Conservation (phyloP, 352 stramenopile genomes). For the Pelagophyceae sp. region DNA sequence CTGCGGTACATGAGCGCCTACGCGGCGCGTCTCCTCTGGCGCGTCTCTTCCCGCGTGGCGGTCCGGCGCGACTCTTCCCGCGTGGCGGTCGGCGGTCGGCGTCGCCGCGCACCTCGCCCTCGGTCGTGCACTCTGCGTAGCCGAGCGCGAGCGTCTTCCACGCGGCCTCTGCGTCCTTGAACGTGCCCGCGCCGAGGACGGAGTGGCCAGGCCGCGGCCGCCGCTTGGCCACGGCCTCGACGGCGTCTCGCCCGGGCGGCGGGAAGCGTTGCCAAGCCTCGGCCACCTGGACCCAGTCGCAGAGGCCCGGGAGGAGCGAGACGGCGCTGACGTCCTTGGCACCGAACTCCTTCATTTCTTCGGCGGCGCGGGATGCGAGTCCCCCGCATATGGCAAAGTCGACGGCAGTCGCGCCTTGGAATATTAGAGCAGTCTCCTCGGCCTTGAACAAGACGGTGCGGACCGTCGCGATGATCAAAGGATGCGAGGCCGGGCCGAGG, state of each 20-base stretch:
- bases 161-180: not conserved
- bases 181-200: not conserved
- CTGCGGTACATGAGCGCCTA: not conserved
- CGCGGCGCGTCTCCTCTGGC: not conserved
- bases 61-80: too few species aligned
- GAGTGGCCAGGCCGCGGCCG: slow-evolving; percentile 9
- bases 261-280: not conserved
- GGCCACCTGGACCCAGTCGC: not conserved
- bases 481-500: not conserved
- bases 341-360: not conserved
- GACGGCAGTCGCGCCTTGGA: not conserved
- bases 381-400: not conserved
- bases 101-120: too few species aligned
- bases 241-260: not conserved
- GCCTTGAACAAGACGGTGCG: not conserved
- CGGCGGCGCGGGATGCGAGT: not conserved
- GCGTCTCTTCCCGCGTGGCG: too few species aligned
- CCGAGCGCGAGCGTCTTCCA: not conserved
- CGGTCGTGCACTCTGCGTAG: too few species aligned
- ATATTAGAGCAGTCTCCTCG: not conserved
- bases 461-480: not conserved
- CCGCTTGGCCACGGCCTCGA: not conserved
- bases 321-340: not conserved
- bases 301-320: not conserved
- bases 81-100: too few species aligned